phyloP scores from a whole-genome alignment of 495 filamentous ascomycete genomes.

The Aspergillus taichungensis region DNA sequence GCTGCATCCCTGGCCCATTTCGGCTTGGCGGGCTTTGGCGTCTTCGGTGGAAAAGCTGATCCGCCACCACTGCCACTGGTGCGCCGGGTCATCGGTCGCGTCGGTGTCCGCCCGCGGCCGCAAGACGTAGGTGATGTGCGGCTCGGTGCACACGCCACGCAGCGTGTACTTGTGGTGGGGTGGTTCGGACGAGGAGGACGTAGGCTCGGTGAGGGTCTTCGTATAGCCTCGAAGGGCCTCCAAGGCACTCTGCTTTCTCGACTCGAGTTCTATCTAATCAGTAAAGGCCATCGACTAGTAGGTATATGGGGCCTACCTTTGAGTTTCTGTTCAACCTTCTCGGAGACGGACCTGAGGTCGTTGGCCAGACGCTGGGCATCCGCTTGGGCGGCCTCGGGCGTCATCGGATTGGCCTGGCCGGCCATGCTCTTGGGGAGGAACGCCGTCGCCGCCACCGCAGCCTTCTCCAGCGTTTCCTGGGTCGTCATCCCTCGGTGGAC shows the following conservation, averaged over 20 bases:
- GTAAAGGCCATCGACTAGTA: not conserved
- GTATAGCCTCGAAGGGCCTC: slow-evolving; percentile 40
- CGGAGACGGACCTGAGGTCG: slow-evolving; percentile 29
- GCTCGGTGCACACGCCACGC: slow-evolving; percentile 42
- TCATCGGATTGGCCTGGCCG: slow-evolving; percentile 10
- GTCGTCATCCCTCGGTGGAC: slow-evolving; percentile 19
- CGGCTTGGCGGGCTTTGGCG: slow-evolving; percentile 30
- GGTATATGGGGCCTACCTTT: slow-evolving; percentile 23
- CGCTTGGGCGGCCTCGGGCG: slow-evolving; percentile 11
- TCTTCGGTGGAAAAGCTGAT: slow-evolving; percentile 43
- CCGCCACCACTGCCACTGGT: slow-evolving; percentile 47
- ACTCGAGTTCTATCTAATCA: slow-evolving; percentile 38
- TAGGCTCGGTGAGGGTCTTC: slow-evolving; percentile 46
- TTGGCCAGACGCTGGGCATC: slow-evolving; percentile 24
- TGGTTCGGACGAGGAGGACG: slow-evolving; percentile 35
- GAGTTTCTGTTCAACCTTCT: slow-evolving; percentile 43
- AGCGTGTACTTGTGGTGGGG: slow-evolving; percentile 41
- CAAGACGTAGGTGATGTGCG: slow-evolving; percentile 45
- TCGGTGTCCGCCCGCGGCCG: slow-evolving; percentile 6
- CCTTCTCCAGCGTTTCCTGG: slow-evolving; percentile 28
- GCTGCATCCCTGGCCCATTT: slow-evolving; percentile 13
- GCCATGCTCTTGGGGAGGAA: slow-evolving; percentile 18
- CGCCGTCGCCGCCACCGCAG: slow-evolving; percentile 20
- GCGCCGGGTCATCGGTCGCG: slow-evolving; percentile 13
- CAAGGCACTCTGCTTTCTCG: slow-evolving; percentile 39